phyloP scores from a whole-genome alignment of 2,329 filamentous ascomycete genomes.

The Venturiaceae sp. region DNA sequence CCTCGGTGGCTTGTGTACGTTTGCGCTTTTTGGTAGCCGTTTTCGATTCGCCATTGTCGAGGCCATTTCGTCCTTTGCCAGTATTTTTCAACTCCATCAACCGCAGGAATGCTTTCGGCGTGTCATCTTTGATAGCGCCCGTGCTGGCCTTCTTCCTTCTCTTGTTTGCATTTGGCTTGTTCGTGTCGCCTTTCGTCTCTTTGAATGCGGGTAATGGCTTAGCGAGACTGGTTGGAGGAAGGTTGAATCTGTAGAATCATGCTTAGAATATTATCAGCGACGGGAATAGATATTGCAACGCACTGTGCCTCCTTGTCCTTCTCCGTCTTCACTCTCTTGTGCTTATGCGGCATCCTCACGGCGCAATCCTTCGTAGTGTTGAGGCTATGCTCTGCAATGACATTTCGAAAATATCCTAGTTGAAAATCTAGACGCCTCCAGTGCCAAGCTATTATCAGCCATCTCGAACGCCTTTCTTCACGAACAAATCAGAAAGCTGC shows the following conservation, averaged over 20 bases:
- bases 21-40: constrained; percentile 37
- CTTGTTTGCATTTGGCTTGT: constrained; percentile 17
- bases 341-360: constrained; percentile 71
- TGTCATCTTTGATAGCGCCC: constrained; percentile 56
- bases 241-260: constrained; percentile 42
- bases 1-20: constrained; percentile 19
- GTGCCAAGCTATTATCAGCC: no score
- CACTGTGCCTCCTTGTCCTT: constrained; percentile 24
- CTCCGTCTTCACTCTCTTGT: constrained; percentile 50
- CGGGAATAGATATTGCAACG: not conserved
- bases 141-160: constrained; percentile 23
- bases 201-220: constrained; percentile 42
- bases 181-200: constrained; percentile 18
- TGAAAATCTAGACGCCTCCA: no score
- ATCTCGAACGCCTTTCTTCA: no score
- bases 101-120: constrained; percentile 76
- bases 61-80: constrained; percentile 48
- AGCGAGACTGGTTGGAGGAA: constrained; percentile 51
- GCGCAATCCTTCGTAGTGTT: not conserved
- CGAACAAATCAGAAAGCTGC: no score
- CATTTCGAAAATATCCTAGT: no score
- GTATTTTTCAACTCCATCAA: constrained; percentile 66
- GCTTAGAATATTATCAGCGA: constrained; percentile 18
- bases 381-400: not conserved
- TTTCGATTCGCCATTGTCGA: constrained; percentile 58